phyloP scores from a whole-genome alignment of 1,284 basidiomycete genomes.

The Malassezia furfur region DNA sequence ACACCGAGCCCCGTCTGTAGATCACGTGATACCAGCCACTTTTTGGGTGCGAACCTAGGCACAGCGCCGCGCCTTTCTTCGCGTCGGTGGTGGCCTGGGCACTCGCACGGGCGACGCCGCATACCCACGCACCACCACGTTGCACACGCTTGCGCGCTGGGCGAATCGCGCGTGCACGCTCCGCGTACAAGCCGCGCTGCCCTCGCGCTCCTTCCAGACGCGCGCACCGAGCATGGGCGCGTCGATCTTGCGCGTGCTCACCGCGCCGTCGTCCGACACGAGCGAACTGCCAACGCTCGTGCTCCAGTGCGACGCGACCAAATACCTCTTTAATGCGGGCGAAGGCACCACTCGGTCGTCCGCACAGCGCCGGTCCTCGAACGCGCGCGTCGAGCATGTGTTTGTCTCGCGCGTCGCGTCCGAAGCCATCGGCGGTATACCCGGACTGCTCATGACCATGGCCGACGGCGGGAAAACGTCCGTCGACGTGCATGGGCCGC shows the following conservation, averaged over 20 bases:
- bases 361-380: conserved; percentile 59
- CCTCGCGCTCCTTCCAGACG: background rate
- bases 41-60: background rate
- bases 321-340: conserved; percentile 76
- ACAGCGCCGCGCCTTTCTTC: background rate
- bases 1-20: background rate
- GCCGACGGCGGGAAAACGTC: conserved; percentile 61
- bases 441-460: conserved; percentile 71
- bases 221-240: background rate
- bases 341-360: conserved; percentile 69
- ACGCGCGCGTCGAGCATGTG: conserved; percentile 60
- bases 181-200: too few species aligned
- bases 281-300: conserved; percentile 71
- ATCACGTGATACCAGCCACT: background rate
- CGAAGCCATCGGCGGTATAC: conserved; percentile 50
- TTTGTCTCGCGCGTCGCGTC: conserved; percentile 64
- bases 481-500: conserved; percentile 63
- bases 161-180: background rate
- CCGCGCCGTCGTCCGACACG: conserved; percentile 50
- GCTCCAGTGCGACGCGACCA: conserved; percentile 62
- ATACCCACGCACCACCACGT: background rate
- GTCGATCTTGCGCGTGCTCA: conserved; percentile 26
- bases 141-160: background rate
- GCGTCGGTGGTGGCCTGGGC: too few species aligned
- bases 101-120: too few species aligned